Evolutionary conservation across 2,329 filamentous ascomycete genomes (phyloP), one percentile per base, ranked within the genome.

Genomic region (Phaeoacremonium minimum): DNA sequence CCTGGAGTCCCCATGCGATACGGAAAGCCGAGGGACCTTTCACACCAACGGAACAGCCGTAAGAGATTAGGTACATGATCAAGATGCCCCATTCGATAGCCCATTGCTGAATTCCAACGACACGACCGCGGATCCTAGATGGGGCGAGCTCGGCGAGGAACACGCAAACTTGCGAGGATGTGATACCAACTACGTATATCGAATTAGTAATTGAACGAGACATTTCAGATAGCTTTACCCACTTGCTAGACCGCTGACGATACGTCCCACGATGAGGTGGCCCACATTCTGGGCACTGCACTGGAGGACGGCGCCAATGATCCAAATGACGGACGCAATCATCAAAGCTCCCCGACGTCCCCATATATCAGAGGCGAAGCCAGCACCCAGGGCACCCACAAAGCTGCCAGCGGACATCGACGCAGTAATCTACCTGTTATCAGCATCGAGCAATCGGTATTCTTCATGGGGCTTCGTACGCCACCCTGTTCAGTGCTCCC

Each of bases 401-500:
- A 85, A 78, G 5, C 82, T 87, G 13, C 85, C 84, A 32, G 77
- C 83, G 13, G 84, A 78, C 83, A 88, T 87, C 3, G 83, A 67
- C 15, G 82, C 82, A 4, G 82, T 85, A 55, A 87, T 87, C n/a
- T n/a, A n/a, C n/a, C n/a, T n/a, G n/a, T n/a, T n/a, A n/a, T n/a
- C n/a, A n/a, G n/a, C n/a, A n/a, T n/a, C n/a, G n/a, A n/a, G n/a
- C n/a, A n/a, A n/a, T n/a, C n/a, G n/a, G n/a, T n/a, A n/a, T n/a
- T n/a, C n/a, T n/a, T n/a, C n/a, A n/a, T n/a, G n/a, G n/a, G n/a
- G n/a, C n/a, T n/a, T n/a, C n/a, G n/a, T n/a, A n/a, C n/a, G 31
- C 73, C 82, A 30, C 82, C 83, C 58, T 87, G 83, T 4, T 18
- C 31, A 1, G 71, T 66, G 46, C 75, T 70, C 31, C 31, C 15